Percentiles rank a stretch among this genome's conserved stretches.
These are phyloP conservation scores for Sugiyamaella castrensis DNA, from an alignment of 1,139 yeast species.

Conservation along the genomic window DNA sequence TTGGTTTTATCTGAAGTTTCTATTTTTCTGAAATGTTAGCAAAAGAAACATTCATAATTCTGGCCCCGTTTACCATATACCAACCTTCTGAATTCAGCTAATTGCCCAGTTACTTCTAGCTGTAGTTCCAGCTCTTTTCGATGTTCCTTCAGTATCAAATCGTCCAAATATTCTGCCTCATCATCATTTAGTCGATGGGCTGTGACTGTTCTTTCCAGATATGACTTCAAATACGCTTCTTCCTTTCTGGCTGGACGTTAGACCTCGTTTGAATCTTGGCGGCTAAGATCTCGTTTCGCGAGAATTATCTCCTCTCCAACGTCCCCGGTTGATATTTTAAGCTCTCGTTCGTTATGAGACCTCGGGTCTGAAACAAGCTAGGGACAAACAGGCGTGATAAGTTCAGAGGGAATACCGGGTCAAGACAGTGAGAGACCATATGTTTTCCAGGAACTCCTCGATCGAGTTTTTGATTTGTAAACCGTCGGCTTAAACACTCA, in stretches of 20 bases:
- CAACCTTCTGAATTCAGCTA: slow-evolving; percentile 12
- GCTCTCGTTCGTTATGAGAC: no score
- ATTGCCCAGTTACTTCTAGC: slow-evolving; percentile 17
- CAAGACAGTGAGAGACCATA: no score
- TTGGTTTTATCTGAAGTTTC: not conserved
- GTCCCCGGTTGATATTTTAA: no score
- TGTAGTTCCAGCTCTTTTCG: slow-evolving; percentile 16
- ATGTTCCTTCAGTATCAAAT: slow-evolving; percentile 11
- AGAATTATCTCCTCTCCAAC: no score
- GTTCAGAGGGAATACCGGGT: no score
- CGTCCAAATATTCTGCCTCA: slow-evolving; percentile 20
- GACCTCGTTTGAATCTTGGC: not conserved
- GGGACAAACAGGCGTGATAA: no score
- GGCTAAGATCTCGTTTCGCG: not conserved
- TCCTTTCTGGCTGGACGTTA: slow-evolving; percentile 17
- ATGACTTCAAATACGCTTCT: slow-evolving; percentile 18
- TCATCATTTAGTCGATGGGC: slow-evolving; percentile 19
- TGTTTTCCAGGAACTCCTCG: no score
- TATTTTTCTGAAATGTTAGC: not conserved
- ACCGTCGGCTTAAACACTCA: not conserved
- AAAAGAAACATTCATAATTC: no score
- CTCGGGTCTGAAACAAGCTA: no score
- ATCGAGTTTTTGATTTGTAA: no score
- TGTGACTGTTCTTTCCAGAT: slow-evolving; percentile 16
- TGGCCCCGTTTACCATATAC: not conserved